Evolutionary conservation across 805 yeast genomes (phyloP), one percentile per base, ranked within the genome.

Genomic region (Metschnikowia proteae): DNA sequence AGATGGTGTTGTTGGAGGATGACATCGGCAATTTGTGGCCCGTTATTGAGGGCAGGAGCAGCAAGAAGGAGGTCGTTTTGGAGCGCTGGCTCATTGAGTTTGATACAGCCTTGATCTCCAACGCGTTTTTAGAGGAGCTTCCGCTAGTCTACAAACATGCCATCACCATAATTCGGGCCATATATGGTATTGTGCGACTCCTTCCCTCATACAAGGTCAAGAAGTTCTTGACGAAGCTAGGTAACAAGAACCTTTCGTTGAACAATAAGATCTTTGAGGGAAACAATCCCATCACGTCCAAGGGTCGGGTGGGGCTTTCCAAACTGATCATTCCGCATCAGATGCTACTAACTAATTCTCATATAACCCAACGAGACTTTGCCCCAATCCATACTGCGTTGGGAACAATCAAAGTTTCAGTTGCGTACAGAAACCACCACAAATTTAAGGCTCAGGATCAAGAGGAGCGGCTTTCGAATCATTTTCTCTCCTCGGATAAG

Each of bases 61-160:
- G 79, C 59, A 86, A 86, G 59, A 75, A 81, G 13, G 98, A 92
- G 65, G 80, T 94, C n/a, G 97, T 94, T 2, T 68, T 94, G 49
- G 99, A 94, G 61, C 76, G 99, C 50, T 94, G 99, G 99, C 73
- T 89, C 25, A 69, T 94, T 31, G 96, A 91, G 63, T 79, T 91
- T 51, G 91, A 86, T 59, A 40, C 48, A 7, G 66, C 79, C 13
- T 70, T 68, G 37, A 64, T 63, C 26, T 71, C 61, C 62, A 70
- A 60, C 6, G 67, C 65, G 11, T 54, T 65, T 23, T 51, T 67
- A 3, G 74, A 73, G 23, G 94, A 87, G 46, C 72, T 86, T 11
- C 86, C 90, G 1, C 66, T 76, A 38, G 78, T 87, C 6, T 86
- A 87, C 67, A 88, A 87, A 58, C 86, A 84, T 56, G 79, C 91